Evolutionary conservation across 164 flowering plant genomes (phyloP).

Genomic region (Magnolia changhungtana): DNA sequence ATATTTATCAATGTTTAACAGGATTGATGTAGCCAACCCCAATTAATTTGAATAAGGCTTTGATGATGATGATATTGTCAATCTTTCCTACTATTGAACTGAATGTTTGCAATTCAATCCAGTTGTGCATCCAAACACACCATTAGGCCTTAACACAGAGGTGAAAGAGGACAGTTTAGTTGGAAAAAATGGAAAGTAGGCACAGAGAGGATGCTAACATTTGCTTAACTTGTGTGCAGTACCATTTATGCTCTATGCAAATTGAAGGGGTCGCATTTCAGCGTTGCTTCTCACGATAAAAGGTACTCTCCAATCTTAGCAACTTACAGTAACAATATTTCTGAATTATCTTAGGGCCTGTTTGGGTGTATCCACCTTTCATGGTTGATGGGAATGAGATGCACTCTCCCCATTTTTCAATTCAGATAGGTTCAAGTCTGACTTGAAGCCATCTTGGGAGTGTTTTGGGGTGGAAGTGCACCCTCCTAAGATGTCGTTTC

Average conservation of each 20-base stretch:
- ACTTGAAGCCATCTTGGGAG: too few relatives aligned
- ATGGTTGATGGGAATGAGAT: not conserved
- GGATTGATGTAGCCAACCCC: too few relatives aligned
- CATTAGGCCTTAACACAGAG: not conserved
- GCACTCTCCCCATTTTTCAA: too few relatives aligned
- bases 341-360: not conserved
- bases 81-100: not conserved
- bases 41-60: not conserved
- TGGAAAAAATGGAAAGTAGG: not conserved
- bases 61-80: not conserved
- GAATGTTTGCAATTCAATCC: not conserved
- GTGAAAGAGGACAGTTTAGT: too few relatives aligned
- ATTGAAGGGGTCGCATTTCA: not conserved
- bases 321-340: not conserved
- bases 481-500: too few relatives aligned
- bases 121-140: not conserved
- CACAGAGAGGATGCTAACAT: not conserved
- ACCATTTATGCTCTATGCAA: conserved; percentile 11
- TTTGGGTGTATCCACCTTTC: not conserved
- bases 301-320: conserved; percentile 1
- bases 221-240: conserved; percentile 6
- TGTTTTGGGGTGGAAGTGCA: too few relatives aligned
- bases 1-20: too few relatives aligned
- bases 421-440: too few relatives aligned
- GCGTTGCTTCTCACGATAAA: not conserved